phyloP scores from a whole-genome alignment of 345 rosid species.

The Rubroshorea leprosula region DNA sequence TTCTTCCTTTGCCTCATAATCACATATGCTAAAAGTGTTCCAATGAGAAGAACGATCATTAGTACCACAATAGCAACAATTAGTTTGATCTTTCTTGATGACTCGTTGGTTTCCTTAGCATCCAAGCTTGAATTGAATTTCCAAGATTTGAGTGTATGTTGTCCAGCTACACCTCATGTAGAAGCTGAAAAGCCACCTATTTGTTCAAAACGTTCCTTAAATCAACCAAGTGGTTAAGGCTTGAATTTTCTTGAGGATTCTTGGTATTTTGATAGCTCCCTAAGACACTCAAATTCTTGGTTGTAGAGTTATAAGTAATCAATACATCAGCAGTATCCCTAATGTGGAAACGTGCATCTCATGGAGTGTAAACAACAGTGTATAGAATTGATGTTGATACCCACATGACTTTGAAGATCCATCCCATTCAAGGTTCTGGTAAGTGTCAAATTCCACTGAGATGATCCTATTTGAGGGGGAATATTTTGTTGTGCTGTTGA shows the following conservation, averaged over 20 bases:
- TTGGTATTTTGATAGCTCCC: constrained; percentile 20
- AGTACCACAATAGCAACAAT: constrained; percentile 17
- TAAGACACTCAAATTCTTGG: constrained; percentile 25
- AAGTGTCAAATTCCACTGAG: constrained; percentile 20
- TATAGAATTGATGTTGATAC: constrained; percentile 28
- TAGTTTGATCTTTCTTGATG: not conserved
- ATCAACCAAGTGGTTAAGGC: constrained; percentile 23
- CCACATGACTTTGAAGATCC: too few relatives aligned
- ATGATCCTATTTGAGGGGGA: constrained; percentile 14
- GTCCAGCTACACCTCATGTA: too few relatives aligned
- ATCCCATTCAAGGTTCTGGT: too few relatives aligned
- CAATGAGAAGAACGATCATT: constrained; percentile 5
- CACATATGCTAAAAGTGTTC: not conserved
- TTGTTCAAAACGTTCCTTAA: too few relatives aligned
- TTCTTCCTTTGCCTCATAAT: constrained; percentile 14
- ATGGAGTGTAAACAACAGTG: constrained; percentile 21
- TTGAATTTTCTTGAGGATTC: constrained; percentile 15
- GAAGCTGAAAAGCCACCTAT: too few relatives aligned
- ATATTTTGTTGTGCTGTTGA: constrained; percentile 13
- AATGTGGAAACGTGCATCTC: constrained; percentile 36
- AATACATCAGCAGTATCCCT: constrained; percentile 23
- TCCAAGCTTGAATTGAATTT: too few relatives aligned
- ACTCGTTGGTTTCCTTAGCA: constrained; percentile 2
- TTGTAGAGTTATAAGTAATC: constrained; percentile 26
- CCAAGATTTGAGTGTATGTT: too few relatives aligned